phyloP scores from a whole-genome alignment of 371 early-diverging fungal genomes.

The Lichtheimia ramosa region DNA sequence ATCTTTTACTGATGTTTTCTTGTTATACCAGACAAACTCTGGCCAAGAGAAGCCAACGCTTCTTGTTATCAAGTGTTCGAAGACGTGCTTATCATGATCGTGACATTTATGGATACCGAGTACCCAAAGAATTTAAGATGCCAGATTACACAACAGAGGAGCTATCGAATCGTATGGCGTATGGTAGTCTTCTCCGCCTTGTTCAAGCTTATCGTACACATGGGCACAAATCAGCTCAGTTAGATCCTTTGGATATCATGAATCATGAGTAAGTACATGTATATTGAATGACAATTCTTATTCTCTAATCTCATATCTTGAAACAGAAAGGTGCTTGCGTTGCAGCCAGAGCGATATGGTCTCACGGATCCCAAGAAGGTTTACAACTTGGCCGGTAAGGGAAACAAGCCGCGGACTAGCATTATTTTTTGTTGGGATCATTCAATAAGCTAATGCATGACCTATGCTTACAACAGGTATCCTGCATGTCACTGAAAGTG shows the following conservation, averaged over 20 bases:
- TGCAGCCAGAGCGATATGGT: conserved; percentile 85
- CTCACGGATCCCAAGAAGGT: conserved; percentile 48
- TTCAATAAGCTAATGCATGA: neutral
- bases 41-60: neutral
- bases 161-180: conserved; percentile 76
- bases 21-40: neutral
- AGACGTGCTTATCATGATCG: conserved; percentile 66
- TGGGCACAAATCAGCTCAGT: conserved; percentile 83
- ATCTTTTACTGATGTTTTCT: neutral
- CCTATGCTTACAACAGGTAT: conserved; percentile 56
- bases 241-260: conserved; percentile 88
- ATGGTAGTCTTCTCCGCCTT: conserved; percentile 83
- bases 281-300: neutral
- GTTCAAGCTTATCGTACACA: conserved; percentile 82
- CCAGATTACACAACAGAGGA: conserved; percentile 79
- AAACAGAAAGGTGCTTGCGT: conserved; percentile 64
- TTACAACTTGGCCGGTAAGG: conserved; percentile 62
- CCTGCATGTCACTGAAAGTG: conserved; percentile 67
- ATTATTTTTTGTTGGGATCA: neutral
- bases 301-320: neutral
- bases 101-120: conserved; percentile 84
- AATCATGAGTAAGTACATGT: conserved; percentile 58
- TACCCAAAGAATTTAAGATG: conserved; percentile 63
- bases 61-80: neutral
- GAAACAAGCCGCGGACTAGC: neutral